A percentile compares a stretch with the other conserved stretches of the same genome.
phyloP scores from a whole-genome alignment of 257 asterid genomes.

The Rhazya stricta region DNA sequence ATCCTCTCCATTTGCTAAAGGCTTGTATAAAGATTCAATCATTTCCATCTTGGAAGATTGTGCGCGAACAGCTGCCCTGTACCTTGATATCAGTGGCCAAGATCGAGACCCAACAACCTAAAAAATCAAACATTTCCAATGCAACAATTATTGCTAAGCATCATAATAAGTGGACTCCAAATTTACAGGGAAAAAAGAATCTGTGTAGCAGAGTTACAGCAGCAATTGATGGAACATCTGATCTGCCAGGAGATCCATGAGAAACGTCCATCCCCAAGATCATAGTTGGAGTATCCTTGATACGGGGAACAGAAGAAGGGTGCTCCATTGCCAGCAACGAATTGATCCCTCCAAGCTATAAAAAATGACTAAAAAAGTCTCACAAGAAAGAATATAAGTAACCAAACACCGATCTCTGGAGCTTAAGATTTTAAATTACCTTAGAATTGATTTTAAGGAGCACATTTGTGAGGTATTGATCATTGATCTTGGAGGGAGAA shows the following conservation, averaged over 20 bases:
- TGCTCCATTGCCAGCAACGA: slow-evolving; percentile 74
- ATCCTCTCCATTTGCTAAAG: slow-evolving; percentile 75
- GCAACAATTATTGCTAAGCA: slow-evolving; percentile 17
- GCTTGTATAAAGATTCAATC: slow-evolving; percentile 79
- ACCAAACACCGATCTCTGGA: slow-evolving; percentile 6
- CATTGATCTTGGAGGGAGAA: slow-evolving; percentile 66
- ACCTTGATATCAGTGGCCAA: slow-evolving; percentile 91
- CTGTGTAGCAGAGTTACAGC: slow-evolving; percentile 52
- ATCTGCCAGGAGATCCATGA: slow-evolving; percentile 83
- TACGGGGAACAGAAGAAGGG: slow-evolving; percentile 41
- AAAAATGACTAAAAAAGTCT: slow-evolving; percentile 9
- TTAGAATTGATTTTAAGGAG: slow-evolving; percentile 92
- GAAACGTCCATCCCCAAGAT: slow-evolving; percentile 93
- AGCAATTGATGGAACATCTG: slow-evolving; percentile 87
- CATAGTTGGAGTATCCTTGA: slow-evolving; percentile 80
- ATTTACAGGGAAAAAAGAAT: slow-evolving; percentile 5
- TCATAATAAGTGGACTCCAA: slow-evolving; percentile 9
- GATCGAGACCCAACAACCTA: slow-evolving; percentile 91
- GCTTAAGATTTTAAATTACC: slow-evolving; percentile 37
- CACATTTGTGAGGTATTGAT: slow-evolving; percentile 73
- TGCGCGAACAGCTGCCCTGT: slow-evolving; percentile 86
- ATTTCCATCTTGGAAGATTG: slow-evolving; percentile 82
- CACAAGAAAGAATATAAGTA: slow-evolving; percentile 15
- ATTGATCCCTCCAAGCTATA: slow-evolving; percentile 88
- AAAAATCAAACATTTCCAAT: slow-evolving; percentile 16